These are phyloP conservation scores for Komagataella phaffii DNA, from an alignment of 805 yeast genomes.

Conservation along the genomic window DNA sequence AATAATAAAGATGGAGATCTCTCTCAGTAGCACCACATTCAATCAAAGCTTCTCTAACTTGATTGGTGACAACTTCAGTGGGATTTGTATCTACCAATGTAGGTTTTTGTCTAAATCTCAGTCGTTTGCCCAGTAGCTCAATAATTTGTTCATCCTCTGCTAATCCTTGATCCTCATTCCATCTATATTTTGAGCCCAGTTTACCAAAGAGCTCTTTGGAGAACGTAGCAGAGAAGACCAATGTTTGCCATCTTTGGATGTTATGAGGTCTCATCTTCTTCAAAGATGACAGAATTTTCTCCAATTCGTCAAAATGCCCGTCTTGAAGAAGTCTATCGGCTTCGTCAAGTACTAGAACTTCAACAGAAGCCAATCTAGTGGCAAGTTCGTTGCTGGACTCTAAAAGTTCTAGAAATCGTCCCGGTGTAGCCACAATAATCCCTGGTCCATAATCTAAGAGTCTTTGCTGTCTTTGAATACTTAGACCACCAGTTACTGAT, in stretches of 20 bases:
- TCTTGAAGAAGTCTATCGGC: constrained; percentile 93
- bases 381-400: constrained; percentile 30
- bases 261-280: constrained; percentile 31
- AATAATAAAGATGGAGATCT: constrained; percentile 83
- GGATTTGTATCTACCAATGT: constrained; percentile 78
- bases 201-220: constrained; percentile 72
- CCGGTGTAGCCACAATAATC: constrained; percentile 81
- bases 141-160: constrained; percentile 48
- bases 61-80: constrained; percentile 59
- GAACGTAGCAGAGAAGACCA: constrained; percentile 94
- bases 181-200: constrained; percentile 27
- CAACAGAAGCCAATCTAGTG: constrained; percentile 28
- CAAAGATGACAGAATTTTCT: constrained; percentile 59
- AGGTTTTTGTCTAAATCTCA: constrained; percentile 64
- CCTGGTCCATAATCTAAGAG: constrained; percentile 29
- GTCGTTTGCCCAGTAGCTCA: constrained; percentile 49
- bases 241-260: constrained; percentile 51
- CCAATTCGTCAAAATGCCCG: constrained; percentile 92
- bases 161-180: constrained; percentile 14
- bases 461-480: constrained; percentile 79
- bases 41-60: constrained; percentile 72
- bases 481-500: constrained; percentile 86
- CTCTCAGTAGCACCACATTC: constrained; percentile 88
- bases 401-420: constrained; percentile 59
- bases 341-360: constrained; percentile 69